phyloP scores from a whole-genome alignment of 805 yeast genomes.

The Metschnikowia picachoensis region DNA sequence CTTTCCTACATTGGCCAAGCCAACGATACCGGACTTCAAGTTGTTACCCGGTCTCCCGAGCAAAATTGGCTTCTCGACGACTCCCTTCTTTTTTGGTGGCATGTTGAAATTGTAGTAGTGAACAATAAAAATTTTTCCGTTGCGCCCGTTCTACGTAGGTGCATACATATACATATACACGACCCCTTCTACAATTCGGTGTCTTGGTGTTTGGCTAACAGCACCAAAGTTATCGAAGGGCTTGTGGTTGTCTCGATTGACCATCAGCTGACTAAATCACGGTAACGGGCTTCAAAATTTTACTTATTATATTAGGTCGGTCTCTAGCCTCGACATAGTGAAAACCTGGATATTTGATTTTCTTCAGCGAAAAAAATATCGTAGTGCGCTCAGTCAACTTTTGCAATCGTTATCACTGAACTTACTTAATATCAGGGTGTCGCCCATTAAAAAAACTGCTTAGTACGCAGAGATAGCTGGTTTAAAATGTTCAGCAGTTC shows the following conservation, averaged over 20 bases:
- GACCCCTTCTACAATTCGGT: slow-evolving; percentile 4
- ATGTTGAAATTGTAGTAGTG: slow-evolving; percentile 26
- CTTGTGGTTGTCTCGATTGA: background rate
- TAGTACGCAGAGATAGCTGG: no score
- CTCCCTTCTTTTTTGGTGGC: slow-evolving; percentile 75
- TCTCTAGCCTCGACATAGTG: background rate
- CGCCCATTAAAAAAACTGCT: no score
- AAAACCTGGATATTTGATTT: background rate
- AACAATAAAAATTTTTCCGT: slow-evolving; percentile 15
- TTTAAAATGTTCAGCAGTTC: no score
- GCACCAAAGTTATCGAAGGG: no score
- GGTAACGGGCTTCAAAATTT: no score
- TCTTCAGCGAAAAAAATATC: no score
- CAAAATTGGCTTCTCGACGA: slow-evolving; percentile 63
- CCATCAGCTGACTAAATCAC: no score
- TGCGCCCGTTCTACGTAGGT: slow-evolving; percentile 9
- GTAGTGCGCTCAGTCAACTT: no score
- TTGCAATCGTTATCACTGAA: background rate
- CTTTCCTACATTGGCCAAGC: slow-evolving; percentile 22
- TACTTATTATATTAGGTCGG: background rate
- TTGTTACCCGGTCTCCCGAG: slow-evolving; percentile 45
- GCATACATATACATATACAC: slow-evolving; percentile 3
- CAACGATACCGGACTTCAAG: slow-evolving; percentile 44
- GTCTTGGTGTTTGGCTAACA: background rate
- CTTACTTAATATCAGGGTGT: no score